Conservation (phyloP, 116 monocot genomes). For the Zostera marina region DNA sequence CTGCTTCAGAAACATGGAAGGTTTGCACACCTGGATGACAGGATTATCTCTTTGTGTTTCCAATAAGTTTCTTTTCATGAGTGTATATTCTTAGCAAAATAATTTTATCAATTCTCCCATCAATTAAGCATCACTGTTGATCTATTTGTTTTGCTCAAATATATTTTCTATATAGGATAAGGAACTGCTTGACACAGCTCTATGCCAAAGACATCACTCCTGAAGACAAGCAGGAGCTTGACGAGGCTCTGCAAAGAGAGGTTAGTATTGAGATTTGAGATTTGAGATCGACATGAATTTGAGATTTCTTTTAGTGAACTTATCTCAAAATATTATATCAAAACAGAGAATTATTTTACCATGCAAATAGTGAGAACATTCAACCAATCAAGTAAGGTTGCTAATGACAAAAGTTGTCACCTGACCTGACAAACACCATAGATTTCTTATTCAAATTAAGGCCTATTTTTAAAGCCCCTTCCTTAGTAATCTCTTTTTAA, state of each 20-base stretch:
- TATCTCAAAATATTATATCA: too few species aligned
- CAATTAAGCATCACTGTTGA: background rate
- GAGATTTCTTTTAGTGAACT: background rate
- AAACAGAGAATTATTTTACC: too few species aligned
- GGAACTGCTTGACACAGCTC: conserved; percentile 67
- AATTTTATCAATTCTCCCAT: background rate
- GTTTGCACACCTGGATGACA: conserved; percentile 16
- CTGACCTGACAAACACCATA: too few species aligned
- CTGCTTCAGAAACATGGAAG: conserved; percentile 94
- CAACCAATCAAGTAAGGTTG: too few species aligned
- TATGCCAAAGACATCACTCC: conserved; percentile 87
- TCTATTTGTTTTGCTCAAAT: background rate
- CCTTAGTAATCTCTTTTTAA: too few species aligned
- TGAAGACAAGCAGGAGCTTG: conserved; percentile 93
- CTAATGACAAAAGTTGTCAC: too few species aligned
- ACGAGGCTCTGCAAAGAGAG: conserved; percentile 93
- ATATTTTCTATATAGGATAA: conserved; percentile 49
- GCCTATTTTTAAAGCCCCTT: too few species aligned
- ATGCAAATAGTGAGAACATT: too few species aligned
- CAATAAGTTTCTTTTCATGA: background rate
- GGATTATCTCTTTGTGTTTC: background rate
- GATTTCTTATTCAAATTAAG: too few species aligned
- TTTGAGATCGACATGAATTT: background rate
- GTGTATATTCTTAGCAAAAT: background rate
- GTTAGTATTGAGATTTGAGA: conserved; percentile 18